phyloP scores from a whole-genome alignment of 257 asterid species.

The Solanum etuberosum region DNA sequence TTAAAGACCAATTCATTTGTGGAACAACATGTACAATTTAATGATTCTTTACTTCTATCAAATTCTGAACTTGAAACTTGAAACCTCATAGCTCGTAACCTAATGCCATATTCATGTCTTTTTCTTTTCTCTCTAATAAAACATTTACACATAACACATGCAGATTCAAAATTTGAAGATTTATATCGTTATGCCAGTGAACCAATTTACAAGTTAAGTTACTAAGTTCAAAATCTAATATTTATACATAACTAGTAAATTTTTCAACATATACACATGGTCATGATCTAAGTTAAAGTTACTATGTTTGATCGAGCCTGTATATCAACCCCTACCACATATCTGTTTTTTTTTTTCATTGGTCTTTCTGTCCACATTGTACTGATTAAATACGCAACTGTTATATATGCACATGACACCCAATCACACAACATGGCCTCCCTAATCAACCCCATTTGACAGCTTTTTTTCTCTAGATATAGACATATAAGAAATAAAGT shows the following conservation, averaged over 20 bases:
- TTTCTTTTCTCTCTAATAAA: not conserved
- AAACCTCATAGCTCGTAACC: not conserved
- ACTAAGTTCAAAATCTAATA: not conserved
- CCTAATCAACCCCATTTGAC: conserved; percentile 34
- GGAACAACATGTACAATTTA: not conserved
- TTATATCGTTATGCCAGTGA: rapidly evolving
- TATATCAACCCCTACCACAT: not conserved
- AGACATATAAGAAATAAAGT: conserved; percentile 9
- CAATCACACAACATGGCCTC: conserved; percentile 51
- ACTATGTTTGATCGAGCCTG: no score
- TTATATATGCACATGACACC: conserved; percentile 22
- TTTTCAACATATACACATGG: not conserved
- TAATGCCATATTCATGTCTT: not conserved
- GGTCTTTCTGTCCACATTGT: not conserved
- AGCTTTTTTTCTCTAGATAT: conserved; percentile 19
- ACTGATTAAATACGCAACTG: conserved; percentile 21
- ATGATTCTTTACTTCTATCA: rapidly evolving
- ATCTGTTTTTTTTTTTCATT: not conserved
- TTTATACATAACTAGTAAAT: not conserved
- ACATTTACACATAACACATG: not conserved
- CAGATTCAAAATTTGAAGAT: not conserved
- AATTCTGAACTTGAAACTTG: not conserved
- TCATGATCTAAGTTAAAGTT: not conserved
- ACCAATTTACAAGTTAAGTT: not conserved
- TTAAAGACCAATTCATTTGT: not conserved